Evolutionary conservation across 2,329 filamentous ascomycete genomes (phyloP), one percentile per base, ranked within the genome.

Genomic region (Diaporthe humulicola): DNA sequence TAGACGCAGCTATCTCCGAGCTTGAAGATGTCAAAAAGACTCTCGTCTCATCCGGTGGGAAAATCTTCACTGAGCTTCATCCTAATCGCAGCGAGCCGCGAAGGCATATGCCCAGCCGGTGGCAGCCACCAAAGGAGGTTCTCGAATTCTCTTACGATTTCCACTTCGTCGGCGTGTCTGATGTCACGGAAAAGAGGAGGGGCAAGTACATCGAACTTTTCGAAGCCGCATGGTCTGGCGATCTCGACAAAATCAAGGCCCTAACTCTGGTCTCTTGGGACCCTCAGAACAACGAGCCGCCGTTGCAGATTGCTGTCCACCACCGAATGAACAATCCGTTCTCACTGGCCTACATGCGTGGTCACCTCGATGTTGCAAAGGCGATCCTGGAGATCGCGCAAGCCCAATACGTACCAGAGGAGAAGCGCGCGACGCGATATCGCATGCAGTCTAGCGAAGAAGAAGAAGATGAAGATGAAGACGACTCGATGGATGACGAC

Each of bases 161-260:
- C 76, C 80, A 79, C 2, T 94, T 94, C 80, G 74, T 72, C 40
- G 85, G 77, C 79, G 90, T 84, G 76, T 89, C 84, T 2, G 89
- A 91, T 81, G 89, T 86, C 80, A 93, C 88, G 0, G 88, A 89
- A 3, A 84, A 84, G 52, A 88, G 87, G 67, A 87, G 86, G 36
- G 84, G 86, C 45, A 92, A 88, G 0, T 96, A 95, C 76, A 76
- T 93, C 8, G 84, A 89, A 76, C 82, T 96, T 10, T 94, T 94
- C 81, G 91, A 96, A 79, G 94, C 94, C 48, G 91, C 91, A 6
- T 97, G 93, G 93, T 79, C 79, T 6, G 93, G 92, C n/a, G 90
- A 97, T 77, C 77, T 93, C 1, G 86, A 90, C 1, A 90, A 85
- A 4, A 90, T 96, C 82, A 94, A 93, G 79, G 82, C 84, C 19